phyloP scores from a whole-genome alignment of 2,329 filamentous ascomycete genomes.

The Aspergillus ochraceus region DNA sequence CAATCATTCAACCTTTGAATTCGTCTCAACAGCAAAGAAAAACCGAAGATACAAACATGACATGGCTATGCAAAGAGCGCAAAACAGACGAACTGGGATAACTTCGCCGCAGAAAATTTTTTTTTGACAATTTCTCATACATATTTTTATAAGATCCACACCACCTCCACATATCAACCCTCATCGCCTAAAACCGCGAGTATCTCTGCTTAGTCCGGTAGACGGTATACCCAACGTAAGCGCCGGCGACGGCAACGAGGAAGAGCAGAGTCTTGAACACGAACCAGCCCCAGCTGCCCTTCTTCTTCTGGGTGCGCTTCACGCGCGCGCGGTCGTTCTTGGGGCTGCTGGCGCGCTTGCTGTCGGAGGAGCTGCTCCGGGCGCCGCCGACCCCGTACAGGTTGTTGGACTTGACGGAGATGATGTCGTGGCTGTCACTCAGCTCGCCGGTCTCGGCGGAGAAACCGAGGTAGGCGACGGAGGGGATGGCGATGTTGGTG shows the following conservation, averaged over 20 bases:
- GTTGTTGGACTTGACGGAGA: conserved; percentile 82
- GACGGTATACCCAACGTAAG: conserved; percentile 80
- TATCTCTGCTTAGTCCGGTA: conserved; percentile 66
- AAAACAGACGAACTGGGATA: conserved; percentile 11
- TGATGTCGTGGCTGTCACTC: conserved; percentile 96
- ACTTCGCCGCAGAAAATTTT: conserved; percentile 3
- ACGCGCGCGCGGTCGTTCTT: conserved; percentile 24
- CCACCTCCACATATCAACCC: neutral
- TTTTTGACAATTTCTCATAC: conserved; percentile 6
- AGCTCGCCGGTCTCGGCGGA: conserved; percentile 86
- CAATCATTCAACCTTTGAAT: conserved; percentile 10
- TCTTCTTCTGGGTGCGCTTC: conserved; percentile 21
- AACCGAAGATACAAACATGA: conserved; percentile 15
- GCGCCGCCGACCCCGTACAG: conserved; percentile 63
- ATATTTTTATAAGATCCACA: neutral
- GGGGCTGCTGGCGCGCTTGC: conserved; percentile 3
- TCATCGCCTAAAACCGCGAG: conserved; percentile 32
- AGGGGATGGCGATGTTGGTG: conserved; percentile 74
- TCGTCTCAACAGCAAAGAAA: conserved; percentile 14
- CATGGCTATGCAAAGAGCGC: conserved; percentile 22
- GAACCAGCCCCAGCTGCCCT: conserved; percentile 65
- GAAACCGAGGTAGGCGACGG: conserved; percentile 65
- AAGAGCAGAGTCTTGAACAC: conserved; percentile 83
- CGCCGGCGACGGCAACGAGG: conserved; percentile 67
- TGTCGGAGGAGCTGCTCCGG: conserved; percentile 15